Conservation (phyloP, 208 protist species). For the Crithidia thermophila region DNA sequence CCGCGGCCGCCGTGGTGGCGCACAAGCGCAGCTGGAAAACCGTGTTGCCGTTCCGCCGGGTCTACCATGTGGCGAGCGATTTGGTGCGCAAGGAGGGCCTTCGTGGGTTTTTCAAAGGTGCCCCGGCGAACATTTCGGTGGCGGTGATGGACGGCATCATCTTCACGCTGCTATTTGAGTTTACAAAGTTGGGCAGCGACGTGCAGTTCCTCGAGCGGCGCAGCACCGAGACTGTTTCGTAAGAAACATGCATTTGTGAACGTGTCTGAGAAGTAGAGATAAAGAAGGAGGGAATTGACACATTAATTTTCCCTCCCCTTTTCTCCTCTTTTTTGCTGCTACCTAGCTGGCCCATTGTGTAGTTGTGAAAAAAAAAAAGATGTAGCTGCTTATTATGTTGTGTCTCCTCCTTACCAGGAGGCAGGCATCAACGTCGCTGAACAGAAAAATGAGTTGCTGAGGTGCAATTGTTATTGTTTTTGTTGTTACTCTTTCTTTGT, state of each 20-base stretch:
- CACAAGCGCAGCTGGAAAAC: constrained; percentile 18
- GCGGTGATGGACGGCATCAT: constrained; percentile 81
- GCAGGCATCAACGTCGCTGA: neutral
- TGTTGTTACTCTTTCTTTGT: constrained; percentile 1
- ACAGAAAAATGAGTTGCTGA: too few relatives aligned
- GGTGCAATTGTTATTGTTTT: neutral
- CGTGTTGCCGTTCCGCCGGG: constrained; percentile 31
- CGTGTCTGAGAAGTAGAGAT: neutral
- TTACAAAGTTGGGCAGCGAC: constrained; percentile 88
- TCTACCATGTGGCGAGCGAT: constrained; percentile 46
- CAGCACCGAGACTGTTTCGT: constrained; percentile 6
- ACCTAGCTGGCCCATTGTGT: too few relatives aligned
- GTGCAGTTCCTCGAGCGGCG: constrained; percentile 50
- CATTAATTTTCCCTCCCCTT: neutral
- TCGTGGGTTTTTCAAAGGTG: constrained; percentile 82
- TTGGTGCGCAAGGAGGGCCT: constrained; percentile 63
- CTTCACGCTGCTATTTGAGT: constrained; percentile 84
- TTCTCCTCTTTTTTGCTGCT: neutral
- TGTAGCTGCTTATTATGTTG: too few relatives aligned
- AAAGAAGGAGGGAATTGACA: neutral
- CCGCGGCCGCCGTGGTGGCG: neutral
- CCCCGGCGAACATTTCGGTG: constrained; percentile 67
- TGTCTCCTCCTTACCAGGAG: neutral
- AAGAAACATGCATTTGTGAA: neutral
- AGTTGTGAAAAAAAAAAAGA: too few relatives aligned